phyloP scores from a whole-genome alignment of 139 green algal species.

The Micractinium conductrix region DNA sequence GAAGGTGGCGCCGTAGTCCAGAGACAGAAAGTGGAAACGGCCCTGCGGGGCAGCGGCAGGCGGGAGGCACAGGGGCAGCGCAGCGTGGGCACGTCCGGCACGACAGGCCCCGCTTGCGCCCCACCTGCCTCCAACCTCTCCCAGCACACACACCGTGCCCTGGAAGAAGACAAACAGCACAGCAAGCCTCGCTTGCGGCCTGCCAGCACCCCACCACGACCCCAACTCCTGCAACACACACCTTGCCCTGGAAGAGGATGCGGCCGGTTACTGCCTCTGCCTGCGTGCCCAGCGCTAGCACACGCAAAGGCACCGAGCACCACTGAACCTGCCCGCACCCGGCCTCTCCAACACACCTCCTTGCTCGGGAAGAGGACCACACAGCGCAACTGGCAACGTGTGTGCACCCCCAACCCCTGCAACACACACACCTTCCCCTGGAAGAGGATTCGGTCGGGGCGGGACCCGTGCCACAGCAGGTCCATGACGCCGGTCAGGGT shows the following conservation, averaged over 20 bases:
- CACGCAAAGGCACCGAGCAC: too few relatives aligned
- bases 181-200: neutral
- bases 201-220: too few relatives aligned
- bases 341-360: too few relatives aligned
- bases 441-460: conserved; percentile 52
- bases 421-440: conserved; percentile 37
- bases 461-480: conserved; percentile 35
- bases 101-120: too few relatives aligned
- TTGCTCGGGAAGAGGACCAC: too few relatives aligned
- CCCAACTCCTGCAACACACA: neutral
- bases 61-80: neutral
- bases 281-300: too few relatives aligned
- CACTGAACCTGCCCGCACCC: too few relatives aligned
- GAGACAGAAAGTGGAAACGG: conserved; percentile 45
- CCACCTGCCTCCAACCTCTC: too few relatives aligned
- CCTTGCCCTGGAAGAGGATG: conserved; percentile 57
- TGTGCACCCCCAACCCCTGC: neutral
- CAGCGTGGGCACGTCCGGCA: too few relatives aligned
- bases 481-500: conserved; percentile 44
- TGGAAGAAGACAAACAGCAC: neutral
- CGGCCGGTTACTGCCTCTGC: too few relatives aligned
- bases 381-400: neutral
- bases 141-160: too few relatives aligned
- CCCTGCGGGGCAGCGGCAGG: conserved; percentile 1
- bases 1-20: conserved; percentile 54